These are phyloP conservation scores for Thraustotheca clavata DNA, from an alignment of 352 stramenopile genomes.

Conservation along the genomic window DNA sequence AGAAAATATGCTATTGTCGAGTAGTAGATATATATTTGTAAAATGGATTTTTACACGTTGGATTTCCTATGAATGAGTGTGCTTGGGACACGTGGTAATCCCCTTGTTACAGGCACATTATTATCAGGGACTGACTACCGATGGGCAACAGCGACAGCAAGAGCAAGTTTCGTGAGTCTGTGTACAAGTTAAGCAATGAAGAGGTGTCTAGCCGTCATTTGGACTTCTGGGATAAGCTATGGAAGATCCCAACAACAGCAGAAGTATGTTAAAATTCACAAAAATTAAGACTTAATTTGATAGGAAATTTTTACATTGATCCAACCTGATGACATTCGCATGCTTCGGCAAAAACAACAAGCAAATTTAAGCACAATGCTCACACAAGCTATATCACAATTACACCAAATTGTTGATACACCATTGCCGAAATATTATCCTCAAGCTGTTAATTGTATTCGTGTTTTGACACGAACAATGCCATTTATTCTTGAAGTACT, in stretches of 20 bases:
- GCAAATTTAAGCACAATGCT: slow-evolving; percentile 79
- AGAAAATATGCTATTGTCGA: no score
- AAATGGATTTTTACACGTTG: no score
- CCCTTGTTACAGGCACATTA: no score
- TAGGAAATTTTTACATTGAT: slow-evolving; percentile 84
- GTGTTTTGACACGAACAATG: slow-evolving; percentile 71
- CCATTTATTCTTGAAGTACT: slow-evolving; percentile 73
- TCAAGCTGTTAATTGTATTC: slow-evolving; percentile 77
- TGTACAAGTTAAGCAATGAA: slow-evolving; percentile 88
- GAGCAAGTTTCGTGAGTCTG: slow-evolving; percentile 87
- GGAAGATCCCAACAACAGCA: slow-evolving; percentile 78
- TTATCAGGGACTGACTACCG: slow-evolving; percentile 12
- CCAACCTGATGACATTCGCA: slow-evolving; percentile 81
- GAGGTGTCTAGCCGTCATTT: slow-evolving; percentile 77
- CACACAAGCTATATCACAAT: slow-evolving; percentile 61
- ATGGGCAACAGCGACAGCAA: slow-evolving; percentile 88
- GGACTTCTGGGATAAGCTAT: slow-evolving; percentile 87
- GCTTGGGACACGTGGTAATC: no score
- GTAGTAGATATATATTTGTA: no score
- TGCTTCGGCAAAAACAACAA: slow-evolving; percentile 77
- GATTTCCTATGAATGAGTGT: no score
- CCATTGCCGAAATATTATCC: slow-evolving; percentile 84
- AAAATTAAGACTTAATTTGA: no score
- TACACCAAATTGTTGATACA: slow-evolving; percentile 82
- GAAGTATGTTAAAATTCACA: slow-evolving; percentile 35